These are phyloP conservation scores for Vanrija pseudolonga DNA, from an alignment of 1,284 basidiomycete genomes.

Conservation along the genomic window DNA sequence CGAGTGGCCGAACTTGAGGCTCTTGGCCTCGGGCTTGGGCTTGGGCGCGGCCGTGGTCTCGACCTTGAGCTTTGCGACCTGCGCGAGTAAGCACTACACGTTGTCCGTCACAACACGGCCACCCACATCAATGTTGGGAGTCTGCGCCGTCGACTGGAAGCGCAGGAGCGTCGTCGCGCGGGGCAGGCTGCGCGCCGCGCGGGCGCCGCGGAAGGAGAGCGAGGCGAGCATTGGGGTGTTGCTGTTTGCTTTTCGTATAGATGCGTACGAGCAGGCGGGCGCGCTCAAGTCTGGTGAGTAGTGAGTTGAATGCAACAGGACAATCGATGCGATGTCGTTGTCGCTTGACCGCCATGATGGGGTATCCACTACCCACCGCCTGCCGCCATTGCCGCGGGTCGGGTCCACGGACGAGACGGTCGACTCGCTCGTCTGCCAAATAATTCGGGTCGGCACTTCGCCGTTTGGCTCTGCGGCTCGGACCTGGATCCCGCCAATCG, in stretches of 20 bases:
- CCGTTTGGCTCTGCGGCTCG: too few species aligned
- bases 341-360: too few species aligned
- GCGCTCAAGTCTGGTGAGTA: not conserved
- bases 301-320: not conserved
- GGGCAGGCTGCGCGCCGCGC: not conserved
- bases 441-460: too few species aligned
- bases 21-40: conserved; percentile 43
- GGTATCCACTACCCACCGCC: too few species aligned
- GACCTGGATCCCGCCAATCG: not conserved
- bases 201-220: conserved; percentile 1
- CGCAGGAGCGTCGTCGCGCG: not conserved
- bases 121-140: conserved; percentile 54
- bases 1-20: conserved; percentile 55
- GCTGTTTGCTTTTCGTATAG: not conserved
- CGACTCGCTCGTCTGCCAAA: too few species aligned
- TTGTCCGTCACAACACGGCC: not conserved
- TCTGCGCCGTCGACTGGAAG: conserved; percentile 27
- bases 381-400: too few species aligned
- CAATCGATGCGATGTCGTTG: too few species aligned
- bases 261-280: too few species aligned
- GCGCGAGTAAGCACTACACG: conserved; percentile 1
- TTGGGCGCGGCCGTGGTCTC: conserved; percentile 52
- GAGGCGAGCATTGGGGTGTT: conserved; percentile 3
- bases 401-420: too few species aligned
- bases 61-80: conserved; percentile 57